Conservation (phyloP, 805 yeast genomes). For the Diddensiella caesifluorescens region DNA sequence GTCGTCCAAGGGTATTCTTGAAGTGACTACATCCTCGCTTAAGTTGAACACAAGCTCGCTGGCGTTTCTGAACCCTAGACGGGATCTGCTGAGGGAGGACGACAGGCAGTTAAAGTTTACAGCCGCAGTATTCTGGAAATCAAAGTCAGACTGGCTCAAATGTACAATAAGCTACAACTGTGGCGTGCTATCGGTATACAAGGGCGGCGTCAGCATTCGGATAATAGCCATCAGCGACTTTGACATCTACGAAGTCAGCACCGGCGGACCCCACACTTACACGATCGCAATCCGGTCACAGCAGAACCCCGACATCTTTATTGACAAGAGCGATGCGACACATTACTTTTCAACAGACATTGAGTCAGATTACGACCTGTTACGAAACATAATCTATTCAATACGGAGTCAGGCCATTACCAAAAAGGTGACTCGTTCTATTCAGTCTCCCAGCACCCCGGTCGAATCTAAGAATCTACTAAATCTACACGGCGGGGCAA, state of each 20-base stretch:
- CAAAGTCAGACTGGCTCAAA: slow-evolving; percentile 17
- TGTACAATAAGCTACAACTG: slow-evolving; percentile 10
- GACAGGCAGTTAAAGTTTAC: slow-evolving; percentile 19
- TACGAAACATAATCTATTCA: slow-evolving; percentile 29
- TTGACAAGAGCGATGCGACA: slow-evolving; percentile 19
- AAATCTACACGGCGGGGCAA: slow-evolving; percentile 4
- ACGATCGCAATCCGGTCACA: slow-evolving; percentile 25
- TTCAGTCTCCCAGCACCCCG: no score
- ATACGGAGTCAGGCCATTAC: slow-evolving; percentile 21
- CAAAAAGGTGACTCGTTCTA: neutral
- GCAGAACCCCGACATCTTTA: slow-evolving; percentile 17
- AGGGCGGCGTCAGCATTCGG: slow-evolving; percentile 10
- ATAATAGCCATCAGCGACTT: slow-evolving; percentile 12
- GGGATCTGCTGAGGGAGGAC: slow-evolving; percentile 27
- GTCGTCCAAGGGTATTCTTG: slow-evolving; percentile 14
- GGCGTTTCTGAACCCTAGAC: slow-evolving; percentile 31
- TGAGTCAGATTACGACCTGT: slow-evolving; percentile 23
- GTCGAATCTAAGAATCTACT: neutral
- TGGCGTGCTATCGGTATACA: slow-evolving; percentile 8
- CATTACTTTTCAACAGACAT: slow-evolving; percentile 24
- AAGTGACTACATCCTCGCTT: slow-evolving; percentile 21
- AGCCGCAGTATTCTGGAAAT: slow-evolving; percentile 12
- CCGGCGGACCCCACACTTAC: slow-evolving; percentile 21
- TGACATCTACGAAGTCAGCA: slow-evolving; percentile 17
- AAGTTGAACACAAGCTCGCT: slow-evolving; percentile 25